Evolutionary conservation across 768 basidiomycete species (phyloP).

Genomic region (Suillus placidus): DNA sequence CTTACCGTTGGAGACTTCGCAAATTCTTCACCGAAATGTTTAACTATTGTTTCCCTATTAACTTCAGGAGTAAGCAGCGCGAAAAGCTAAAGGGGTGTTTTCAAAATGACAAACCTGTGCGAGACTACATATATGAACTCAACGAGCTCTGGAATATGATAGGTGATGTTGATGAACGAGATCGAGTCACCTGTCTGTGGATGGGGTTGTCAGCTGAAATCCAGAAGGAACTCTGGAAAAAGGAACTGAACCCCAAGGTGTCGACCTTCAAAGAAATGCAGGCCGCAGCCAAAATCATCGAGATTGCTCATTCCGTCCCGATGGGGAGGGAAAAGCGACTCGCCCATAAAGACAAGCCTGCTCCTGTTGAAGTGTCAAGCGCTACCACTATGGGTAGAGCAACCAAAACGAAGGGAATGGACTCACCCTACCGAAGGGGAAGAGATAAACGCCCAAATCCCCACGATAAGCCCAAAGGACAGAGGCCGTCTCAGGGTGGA

Average conservation of each 20-base stretch:
- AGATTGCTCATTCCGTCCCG: slow-evolving; percentile 26
- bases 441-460: no score
- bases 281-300: slow-evolving; percentile 31
- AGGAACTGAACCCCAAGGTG: not conserved
- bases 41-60: slow-evolving; percentile 40
- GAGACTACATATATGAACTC: slow-evolving; percentile 38
- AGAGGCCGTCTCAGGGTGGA: no score
- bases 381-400: no score
- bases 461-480: no score
- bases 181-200: slow-evolving; percentile 40
- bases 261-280: slow-evolving; percentile 32
- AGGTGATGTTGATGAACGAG: slow-evolving; percentile 29
- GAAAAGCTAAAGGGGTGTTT: slow-evolving; percentile 23
- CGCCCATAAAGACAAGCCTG: not conserved
- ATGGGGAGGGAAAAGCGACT: not conserved
- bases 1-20: slow-evolving; percentile 29
- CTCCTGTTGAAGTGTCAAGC: no score
- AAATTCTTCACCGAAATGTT: slow-evolving; percentile 38
- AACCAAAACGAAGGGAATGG: no score
- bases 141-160: slow-evolving; percentile 38
- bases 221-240: slow-evolving; percentile 32
- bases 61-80: slow-evolving; percentile 24
- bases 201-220: slow-evolving; percentile 30
- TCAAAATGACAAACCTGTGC: slow-evolving; percentile 33
- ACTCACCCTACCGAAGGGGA: no score